These are phyloP conservation scores for Malassezia globosa DNA, from an alignment of 1,284 basidiomycete genomes.

Conservation along the genomic window DNA sequence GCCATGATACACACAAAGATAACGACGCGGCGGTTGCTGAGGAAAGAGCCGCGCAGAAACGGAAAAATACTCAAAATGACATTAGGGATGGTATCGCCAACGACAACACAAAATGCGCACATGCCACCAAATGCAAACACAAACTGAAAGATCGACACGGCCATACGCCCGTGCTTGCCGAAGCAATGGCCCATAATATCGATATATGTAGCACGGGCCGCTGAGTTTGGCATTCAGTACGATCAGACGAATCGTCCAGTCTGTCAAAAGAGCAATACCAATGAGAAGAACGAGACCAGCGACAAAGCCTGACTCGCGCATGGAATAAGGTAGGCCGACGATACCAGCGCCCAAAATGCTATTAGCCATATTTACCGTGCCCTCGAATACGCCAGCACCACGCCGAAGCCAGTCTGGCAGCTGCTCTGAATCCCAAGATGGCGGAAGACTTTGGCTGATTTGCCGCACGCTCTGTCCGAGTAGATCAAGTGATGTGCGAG, in stretches of 20 bases:
- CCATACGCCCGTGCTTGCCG: slow-evolving; percentile 56
- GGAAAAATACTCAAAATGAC: slow-evolving; percentile 82
- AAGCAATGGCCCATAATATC: slow-evolving; percentile 94
- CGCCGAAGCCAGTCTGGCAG: slow-evolving; percentile 48
- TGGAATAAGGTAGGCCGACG: slow-evolving; percentile 66
- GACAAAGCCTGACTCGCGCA: slow-evolving; percentile 83
- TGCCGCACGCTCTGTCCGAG: slow-evolving; percentile 30
- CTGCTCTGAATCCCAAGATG: slow-evolving; percentile 44
- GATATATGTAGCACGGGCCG: slow-evolving; percentile 81
- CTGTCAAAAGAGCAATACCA: slow-evolving; percentile 69
- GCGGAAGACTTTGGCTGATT: slow-evolving; percentile 22
- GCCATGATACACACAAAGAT: slow-evolving; percentile 54
- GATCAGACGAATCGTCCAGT: slow-evolving; percentile 96
- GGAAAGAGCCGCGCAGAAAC: slow-evolving; percentile 61
- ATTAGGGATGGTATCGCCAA: slow-evolving; percentile 81
- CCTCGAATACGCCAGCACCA: slow-evolving; percentile 70
- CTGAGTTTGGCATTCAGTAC: slow-evolving; percentile 83
- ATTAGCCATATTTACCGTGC: slow-evolving; percentile 87
- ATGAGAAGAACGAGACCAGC: slow-evolving; percentile 71
- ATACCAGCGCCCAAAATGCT: slow-evolving; percentile 84
- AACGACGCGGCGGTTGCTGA: slow-evolving; percentile 71
- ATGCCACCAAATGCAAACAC: slow-evolving; percentile 87
- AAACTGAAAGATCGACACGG: slow-evolving; percentile 95
- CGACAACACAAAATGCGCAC: slow-evolving; percentile 48
- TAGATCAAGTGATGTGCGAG: slow-evolving; percentile 26